Percentiles rank a stretch among this genome's conserved stretches.
Evolutionary conservation across 768 basidiomycete genomes (phyloP).

Genomic region (Pulveroboletus sp.): DNA sequence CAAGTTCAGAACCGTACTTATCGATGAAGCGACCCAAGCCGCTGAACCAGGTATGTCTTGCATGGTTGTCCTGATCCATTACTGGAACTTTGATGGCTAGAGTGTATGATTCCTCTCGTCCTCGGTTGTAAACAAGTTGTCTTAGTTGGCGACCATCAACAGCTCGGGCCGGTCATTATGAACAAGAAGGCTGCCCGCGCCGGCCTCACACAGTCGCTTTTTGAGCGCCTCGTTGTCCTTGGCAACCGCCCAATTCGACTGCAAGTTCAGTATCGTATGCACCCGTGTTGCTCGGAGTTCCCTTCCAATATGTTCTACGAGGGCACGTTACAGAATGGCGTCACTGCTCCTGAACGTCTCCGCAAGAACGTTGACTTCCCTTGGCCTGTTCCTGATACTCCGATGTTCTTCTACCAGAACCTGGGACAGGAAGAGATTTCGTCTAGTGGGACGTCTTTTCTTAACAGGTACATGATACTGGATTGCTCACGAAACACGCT

Average conservation of each 20-base stretch:
- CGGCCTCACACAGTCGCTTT: slow-evolving; percentile 95
- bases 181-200: slow-evolving; percentile 99
- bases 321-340: slow-evolving; percentile 97
- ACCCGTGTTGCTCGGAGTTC: slow-evolving; percentile 98
- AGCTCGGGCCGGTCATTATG: slow-evolving; percentile 99
- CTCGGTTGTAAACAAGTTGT: slow-evolving; percentile 99
- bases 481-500: background rate
- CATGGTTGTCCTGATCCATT: background rate
- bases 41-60: slow-evolving; percentile 79
- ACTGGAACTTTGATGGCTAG: slow-evolving; percentile 37
- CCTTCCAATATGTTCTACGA: slow-evolving; percentile 99
- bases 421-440: slow-evolving; percentile 98
- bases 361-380: slow-evolving; percentile 99
- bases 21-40: slow-evolving; percentile 98
- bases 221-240: slow-evolving; percentile 93
- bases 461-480: slow-evolving; percentile 62
- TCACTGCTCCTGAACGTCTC: slow-evolving; percentile 94
- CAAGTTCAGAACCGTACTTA: slow-evolving; percentile 97
- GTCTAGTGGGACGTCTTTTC: slow-evolving; percentile 95
- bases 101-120: slow-evolving; percentile 99
- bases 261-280: slow-evolving; percentile 99
- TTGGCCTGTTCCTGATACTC: slow-evolving; percentile 94
- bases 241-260: slow-evolving; percentile 96
- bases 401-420: slow-evolving; percentile 99
- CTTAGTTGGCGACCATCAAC: slow-evolving; percentile 93